Percentiles rank a stretch among this genome's conserved stretches.
These are phyloP conservation scores for Phaeolepiota aurea DNA, from an alignment of 768 basidiomycete species.

Conservation along the genomic window DNA sequence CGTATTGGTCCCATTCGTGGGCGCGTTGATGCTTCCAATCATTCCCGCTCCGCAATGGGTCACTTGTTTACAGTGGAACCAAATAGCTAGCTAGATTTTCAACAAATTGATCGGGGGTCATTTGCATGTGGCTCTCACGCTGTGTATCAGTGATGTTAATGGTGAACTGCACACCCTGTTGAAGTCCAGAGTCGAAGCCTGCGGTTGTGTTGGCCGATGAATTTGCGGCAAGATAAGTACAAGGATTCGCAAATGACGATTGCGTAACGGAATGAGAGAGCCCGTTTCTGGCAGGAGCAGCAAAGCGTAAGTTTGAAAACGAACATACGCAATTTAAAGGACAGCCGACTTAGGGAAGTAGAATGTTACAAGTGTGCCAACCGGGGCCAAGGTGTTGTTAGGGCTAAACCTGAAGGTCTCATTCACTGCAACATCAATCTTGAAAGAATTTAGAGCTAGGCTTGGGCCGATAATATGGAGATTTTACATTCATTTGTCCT, in stretches of 20 bases:
- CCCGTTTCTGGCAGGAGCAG: no score
- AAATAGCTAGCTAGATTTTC: conserved; percentile 32
- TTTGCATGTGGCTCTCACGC: conserved; percentile 32
- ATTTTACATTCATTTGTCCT: conserved; percentile 26
- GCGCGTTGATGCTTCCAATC: conserved; percentile 46
- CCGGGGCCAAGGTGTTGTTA: conserved; percentile 33
- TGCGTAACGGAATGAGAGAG: conserved; percentile 47
- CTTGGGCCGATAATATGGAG: no score
- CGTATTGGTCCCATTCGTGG: conserved; percentile 31
- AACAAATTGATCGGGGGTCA: background rate
- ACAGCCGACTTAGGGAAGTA: conserved; percentile 42
- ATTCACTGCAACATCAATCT: conserved; percentile 37
- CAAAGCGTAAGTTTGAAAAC: background rate
- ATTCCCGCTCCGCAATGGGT: conserved; percentile 44
- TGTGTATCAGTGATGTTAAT: conserved; percentile 37
- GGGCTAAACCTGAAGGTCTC: conserved; percentile 35
- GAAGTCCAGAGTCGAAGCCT: conserved; percentile 52
- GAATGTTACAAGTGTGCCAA: conserved; percentile 46
- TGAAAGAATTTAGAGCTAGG: background rate
- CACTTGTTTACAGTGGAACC: conserved; percentile 45
- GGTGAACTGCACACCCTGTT: conserved; percentile 27
- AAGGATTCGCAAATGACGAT: conserved; percentile 45
- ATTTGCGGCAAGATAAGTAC: conserved; percentile 35
- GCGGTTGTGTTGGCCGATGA: conserved; percentile 19
- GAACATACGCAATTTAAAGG: no score